These are phyloP conservation scores for Aureoboletus auriporus DNA, from an alignment of 768 basidiomycete genomes.

Conservation along the genomic window DNA sequence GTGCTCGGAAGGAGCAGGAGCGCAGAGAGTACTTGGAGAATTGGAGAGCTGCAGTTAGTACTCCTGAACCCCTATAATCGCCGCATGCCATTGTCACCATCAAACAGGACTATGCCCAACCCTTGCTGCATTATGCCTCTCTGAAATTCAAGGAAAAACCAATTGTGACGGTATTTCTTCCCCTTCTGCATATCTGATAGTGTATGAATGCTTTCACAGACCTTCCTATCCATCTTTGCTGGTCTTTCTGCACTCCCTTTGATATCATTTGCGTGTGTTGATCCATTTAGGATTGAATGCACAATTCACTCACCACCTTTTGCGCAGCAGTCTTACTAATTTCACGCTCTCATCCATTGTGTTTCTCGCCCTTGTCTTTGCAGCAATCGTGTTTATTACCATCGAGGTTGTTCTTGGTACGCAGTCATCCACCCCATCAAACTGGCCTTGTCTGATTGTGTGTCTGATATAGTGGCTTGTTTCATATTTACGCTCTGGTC, in stretches of 20 bases:
- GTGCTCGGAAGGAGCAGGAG: too few species aligned
- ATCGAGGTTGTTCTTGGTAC: slow-evolving; percentile 30
- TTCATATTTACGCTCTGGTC: slow-evolving; percentile 31
- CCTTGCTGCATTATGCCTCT: slow-evolving; percentile 26
- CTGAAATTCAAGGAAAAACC: slow-evolving; percentile 22
- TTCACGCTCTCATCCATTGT: slow-evolving; percentile 33
- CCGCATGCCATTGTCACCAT: slow-evolving; percentile 28
- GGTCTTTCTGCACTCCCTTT: slow-evolving; percentile 33
- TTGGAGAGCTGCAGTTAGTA: slow-evolving; percentile 30
- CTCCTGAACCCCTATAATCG: slow-evolving; percentile 8
- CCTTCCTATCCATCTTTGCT: slow-evolving; percentile 38
- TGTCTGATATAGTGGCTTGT: slow-evolving; percentile 27
- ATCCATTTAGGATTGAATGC: slow-evolving; percentile 4
- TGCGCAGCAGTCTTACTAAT: slow-evolving; percentile 28
- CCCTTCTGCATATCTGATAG: neutral
- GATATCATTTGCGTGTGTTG: slow-evolving; percentile 38
- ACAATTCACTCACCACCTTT: neutral
- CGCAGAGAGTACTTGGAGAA: neutral
- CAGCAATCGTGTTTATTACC: slow-evolving; percentile 30
- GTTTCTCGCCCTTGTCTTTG: slow-evolving; percentile 35
- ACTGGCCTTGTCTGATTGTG: neutral
- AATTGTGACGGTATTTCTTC: slow-evolving; percentile 20
- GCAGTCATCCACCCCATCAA: neutral
- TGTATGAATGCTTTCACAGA: slow-evolving; percentile 27
- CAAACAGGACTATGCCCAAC: slow-evolving; percentile 42